These are phyloP conservation scores for Halophytophthora polymorphica DNA, from an alignment of 352 stramenopile genomes.

Conservation along the genomic window DNA sequence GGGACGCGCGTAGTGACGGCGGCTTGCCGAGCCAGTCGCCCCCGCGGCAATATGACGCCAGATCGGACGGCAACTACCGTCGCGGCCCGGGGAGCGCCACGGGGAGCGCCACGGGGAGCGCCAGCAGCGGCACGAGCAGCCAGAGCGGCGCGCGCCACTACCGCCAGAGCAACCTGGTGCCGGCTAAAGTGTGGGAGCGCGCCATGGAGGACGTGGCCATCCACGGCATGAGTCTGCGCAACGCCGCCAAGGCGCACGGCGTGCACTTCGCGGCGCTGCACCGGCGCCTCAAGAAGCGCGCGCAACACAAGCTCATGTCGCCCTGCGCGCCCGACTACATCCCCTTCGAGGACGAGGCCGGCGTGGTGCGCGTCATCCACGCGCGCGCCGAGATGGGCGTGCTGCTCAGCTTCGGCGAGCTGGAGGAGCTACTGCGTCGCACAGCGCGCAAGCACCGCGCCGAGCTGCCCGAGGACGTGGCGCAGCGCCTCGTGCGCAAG, in stretches of 20 bases:
- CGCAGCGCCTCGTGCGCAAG: constrained; percentile 33
- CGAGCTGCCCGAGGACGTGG: constrained; percentile 34
- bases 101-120: constrained; percentile 15
- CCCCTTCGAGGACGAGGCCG: constrained; percentile 63
- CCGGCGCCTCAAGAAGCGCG: constrained; percentile 64
- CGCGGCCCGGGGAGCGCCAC: constrained; percentile 7
- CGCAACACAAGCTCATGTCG: constrained; percentile 35
- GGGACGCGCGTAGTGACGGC: constrained; percentile 3
- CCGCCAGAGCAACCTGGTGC: constrained; percentile 53
- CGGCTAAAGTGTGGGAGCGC: constrained; percentile 57
- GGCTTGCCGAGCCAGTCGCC: background rate
- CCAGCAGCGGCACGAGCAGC: constrained; percentile 14
- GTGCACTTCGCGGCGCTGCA: constrained; percentile 71
- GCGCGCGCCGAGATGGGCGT: constrained; percentile 67
- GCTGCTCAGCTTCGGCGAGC: constrained; percentile 63
- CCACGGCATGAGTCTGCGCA: constrained; percentile 66
- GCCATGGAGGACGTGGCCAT: constrained; percentile 68
- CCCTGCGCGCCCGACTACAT: constrained; percentile 57
- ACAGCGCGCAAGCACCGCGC: constrained; percentile 57
- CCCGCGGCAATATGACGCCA: background rate
- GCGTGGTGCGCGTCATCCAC: constrained; percentile 65
- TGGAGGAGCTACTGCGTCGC: constrained; percentile 60
- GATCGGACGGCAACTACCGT: constrained; percentile 16
- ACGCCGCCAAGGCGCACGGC: constrained; percentile 52
- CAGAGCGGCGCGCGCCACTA: constrained; percentile 34